phyloP scores from a whole-genome alignment of 805 yeast species.

The Ogataea paradorogensis region DNA sequence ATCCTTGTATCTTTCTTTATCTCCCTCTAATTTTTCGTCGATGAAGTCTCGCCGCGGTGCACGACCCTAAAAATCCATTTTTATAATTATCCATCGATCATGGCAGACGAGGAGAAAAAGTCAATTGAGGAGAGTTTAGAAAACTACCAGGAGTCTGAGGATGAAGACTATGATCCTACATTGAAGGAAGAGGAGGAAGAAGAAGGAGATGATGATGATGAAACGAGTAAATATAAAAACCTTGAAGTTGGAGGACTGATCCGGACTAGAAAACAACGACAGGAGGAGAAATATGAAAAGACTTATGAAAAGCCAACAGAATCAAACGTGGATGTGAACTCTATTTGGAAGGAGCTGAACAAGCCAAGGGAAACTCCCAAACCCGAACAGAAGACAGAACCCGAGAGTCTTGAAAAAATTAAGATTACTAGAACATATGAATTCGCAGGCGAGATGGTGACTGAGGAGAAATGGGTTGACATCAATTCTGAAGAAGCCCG shows the following conservation, averaged over 20 bases:
- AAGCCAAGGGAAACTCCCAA: constrained; percentile 7
- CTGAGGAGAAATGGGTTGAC: constrained; percentile 77
- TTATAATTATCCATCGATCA: not conserved
- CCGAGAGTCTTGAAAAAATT: constrained; percentile 42
- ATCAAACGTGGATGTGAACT: constrained; percentile 40
- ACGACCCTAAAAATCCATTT: constrained; percentile 5
- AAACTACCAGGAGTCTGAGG: constrained; percentile 54
- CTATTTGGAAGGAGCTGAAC: constrained; percentile 56
- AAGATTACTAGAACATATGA: constrained; percentile 75
- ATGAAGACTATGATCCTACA: constrained; percentile 53
- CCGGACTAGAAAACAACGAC: constrained; percentile 65
- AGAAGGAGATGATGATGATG: constrained; percentile 33
- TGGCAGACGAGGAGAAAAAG: constrained; percentile 9
- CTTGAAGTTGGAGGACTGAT: constrained; percentile 61
- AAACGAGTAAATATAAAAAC: constrained; percentile 48
- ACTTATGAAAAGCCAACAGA: constrained; percentile 27
- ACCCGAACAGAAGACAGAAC: not conserved
- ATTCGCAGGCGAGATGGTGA: constrained; percentile 82
- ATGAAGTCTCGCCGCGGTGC: constrained; percentile 1
- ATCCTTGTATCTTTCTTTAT: not conserved
- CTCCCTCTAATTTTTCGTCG: constrained; percentile 8
- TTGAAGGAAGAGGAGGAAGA: constrained; percentile 36
- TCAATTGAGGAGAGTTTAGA: constrained; percentile 32
- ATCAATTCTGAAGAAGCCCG: constrained; percentile 81
- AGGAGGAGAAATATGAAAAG: constrained; percentile 32